Evolutionary conservation across 495 filamentous ascomycete species (phyloP).

Genomic region (Parachaetomium inaequale): DNA sequence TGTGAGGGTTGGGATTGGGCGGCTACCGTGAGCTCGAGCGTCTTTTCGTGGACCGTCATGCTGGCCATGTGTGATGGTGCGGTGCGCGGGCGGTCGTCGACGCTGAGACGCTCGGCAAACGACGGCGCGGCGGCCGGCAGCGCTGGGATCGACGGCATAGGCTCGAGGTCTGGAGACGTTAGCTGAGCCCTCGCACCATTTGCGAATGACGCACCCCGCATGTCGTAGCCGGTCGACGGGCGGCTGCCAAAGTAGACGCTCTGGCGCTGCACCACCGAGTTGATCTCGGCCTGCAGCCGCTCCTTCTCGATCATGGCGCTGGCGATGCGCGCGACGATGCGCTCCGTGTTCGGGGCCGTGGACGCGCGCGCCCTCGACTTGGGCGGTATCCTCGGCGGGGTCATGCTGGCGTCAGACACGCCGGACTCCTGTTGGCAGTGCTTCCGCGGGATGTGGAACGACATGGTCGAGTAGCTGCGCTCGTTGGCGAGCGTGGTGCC

Average conservation of each 20-base stretch:
- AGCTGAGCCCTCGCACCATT: slow-evolving; percentile 7
- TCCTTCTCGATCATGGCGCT: slow-evolving; percentile 51
- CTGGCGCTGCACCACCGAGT: slow-evolving; percentile 51
- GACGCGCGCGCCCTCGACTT: slow-evolving; percentile 34
- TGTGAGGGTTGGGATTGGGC: slow-evolving; percentile 25
- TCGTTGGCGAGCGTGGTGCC: slow-evolving; percentile 35
- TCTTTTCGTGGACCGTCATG: slow-evolving; percentile 18
- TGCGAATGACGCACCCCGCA: slow-evolving; percentile 12
- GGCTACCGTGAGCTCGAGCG: slow-evolving; percentile 21
- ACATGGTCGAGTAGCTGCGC: slow-evolving; percentile 46
- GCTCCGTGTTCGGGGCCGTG: slow-evolving; percentile 37
- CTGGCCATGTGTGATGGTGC: slow-evolving; percentile 27
- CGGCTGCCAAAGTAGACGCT: slow-evolving; percentile 49
- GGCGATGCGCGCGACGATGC: slow-evolving; percentile 49
- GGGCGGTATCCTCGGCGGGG: slow-evolving; percentile 29
- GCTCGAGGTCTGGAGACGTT: slow-evolving; percentile 35
- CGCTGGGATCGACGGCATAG: slow-evolving; percentile 47
- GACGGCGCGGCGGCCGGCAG: slow-evolving; percentile 47
- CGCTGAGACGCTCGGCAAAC: slow-evolving; percentile 47
- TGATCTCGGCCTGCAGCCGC: slow-evolving; percentile 50
- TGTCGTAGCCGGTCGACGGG: slow-evolving; percentile 42
- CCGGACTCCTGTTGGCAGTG: slow-evolving; percentile 33
- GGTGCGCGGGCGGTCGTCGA: slow-evolving; percentile 36
- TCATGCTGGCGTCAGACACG: slow-evolving; percentile 23
- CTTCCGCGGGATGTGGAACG: slow-evolving; percentile 51